Conservation (phyloP, 495 filamentous ascomycete species). For the Sordaria brevicollis region DNA sequence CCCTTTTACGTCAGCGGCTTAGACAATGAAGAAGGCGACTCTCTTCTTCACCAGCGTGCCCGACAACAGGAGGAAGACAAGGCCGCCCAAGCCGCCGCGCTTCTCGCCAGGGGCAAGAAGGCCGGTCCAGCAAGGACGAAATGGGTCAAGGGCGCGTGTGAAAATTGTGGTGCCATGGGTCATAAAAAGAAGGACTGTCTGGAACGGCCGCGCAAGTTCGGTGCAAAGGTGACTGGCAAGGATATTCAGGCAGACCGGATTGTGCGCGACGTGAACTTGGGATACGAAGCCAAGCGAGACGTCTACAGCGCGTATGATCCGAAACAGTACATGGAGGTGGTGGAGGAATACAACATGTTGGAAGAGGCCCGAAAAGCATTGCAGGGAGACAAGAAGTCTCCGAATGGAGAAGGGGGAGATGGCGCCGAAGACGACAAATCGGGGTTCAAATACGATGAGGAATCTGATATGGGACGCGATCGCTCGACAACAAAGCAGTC, state of each 20-base stretch:
- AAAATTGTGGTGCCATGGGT: slow-evolving; percentile 95
- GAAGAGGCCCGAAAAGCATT: slow-evolving; percentile 58
- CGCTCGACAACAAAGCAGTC: slow-evolving; percentile 82
- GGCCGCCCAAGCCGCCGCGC: slow-evolving; percentile 67
- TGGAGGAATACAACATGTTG: slow-evolving; percentile 78
- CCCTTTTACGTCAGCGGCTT: slow-evolving; percentile 88
- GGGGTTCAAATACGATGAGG: slow-evolving; percentile 71
- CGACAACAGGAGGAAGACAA: slow-evolving; percentile 55
- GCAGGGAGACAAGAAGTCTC: slow-evolving; percentile 1
- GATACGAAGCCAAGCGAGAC: slow-evolving; percentile 98
- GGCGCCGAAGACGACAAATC: slow-evolving; percentile 28
- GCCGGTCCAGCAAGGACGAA: slow-evolving; percentile 80
- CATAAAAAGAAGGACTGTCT: slow-evolving; percentile 94
- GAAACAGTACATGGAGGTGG: slow-evolving; percentile 70
- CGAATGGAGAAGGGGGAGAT: slow-evolving; percentile 43
- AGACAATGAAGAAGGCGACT: slow-evolving; percentile 61
- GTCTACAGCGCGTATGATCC: slow-evolving; percentile 96
- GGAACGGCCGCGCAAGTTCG: slow-evolving; percentile 77
- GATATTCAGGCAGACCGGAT: slow-evolving; percentile 90
- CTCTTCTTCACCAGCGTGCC: slow-evolving; percentile 93
- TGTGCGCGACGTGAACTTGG: slow-evolving; percentile 72
- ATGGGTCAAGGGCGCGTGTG: slow-evolving; percentile 93
- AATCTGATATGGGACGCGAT: slow-evolving; percentile 90
- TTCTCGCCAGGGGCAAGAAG: slow-evolving; percentile 51
- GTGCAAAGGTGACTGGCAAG: slow-evolving; percentile 84